A percentile compares a stretch with the other conserved stretches of the same genome.
Evolutionary conservation across 176 grass and related monocot genomes (phyloP).

Genomic region (Tillandsia fasciculata): DNA sequence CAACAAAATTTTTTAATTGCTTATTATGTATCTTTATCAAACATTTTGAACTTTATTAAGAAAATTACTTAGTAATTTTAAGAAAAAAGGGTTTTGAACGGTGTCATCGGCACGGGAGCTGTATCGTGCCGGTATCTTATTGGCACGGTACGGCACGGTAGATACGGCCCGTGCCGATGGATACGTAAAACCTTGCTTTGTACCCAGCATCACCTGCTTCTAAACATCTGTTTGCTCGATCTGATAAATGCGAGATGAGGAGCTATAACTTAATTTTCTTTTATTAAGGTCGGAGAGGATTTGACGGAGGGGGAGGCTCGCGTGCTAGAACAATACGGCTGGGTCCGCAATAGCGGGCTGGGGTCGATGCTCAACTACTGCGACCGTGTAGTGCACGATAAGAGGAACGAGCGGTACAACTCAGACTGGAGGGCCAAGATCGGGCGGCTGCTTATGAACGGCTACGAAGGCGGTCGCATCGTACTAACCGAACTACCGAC

Average conservation of each 20-base stretch:
- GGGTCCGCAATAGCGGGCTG: constrained; percentile 61
- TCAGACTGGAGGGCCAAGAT: constrained; percentile 67
- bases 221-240: too few relatives aligned
- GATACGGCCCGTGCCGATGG: too few relatives aligned
- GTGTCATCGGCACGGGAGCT: too few relatives aligned
- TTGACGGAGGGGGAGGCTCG: constrained; percentile 53
- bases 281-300: constrained; percentile 57
- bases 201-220: too few relatives aligned
- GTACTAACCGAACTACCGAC: constrained; percentile 29
- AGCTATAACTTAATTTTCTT: not conserved
- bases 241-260: not conserved
- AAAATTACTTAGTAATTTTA: too few relatives aligned
- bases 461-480: constrained; percentile 38
- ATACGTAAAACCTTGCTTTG: too few relatives aligned
- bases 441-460: constrained; percentile 65
- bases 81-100: too few relatives aligned
- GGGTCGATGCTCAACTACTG: constrained; percentile 77
- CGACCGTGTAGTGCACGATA: constrained; percentile 74
- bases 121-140: too few relatives aligned
- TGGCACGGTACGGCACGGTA: too few relatives aligned
- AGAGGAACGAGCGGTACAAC: constrained; percentile 37
- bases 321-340: constrained; percentile 69
- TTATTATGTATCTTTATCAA: too few relatives aligned
- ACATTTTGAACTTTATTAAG: too few relatives aligned
- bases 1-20: too few relatives aligned